These are phyloP conservation scores for Dionaea muscipula DNA, from an alignment of 179 eudicot genomes.

Conservation along the genomic window DNA sequence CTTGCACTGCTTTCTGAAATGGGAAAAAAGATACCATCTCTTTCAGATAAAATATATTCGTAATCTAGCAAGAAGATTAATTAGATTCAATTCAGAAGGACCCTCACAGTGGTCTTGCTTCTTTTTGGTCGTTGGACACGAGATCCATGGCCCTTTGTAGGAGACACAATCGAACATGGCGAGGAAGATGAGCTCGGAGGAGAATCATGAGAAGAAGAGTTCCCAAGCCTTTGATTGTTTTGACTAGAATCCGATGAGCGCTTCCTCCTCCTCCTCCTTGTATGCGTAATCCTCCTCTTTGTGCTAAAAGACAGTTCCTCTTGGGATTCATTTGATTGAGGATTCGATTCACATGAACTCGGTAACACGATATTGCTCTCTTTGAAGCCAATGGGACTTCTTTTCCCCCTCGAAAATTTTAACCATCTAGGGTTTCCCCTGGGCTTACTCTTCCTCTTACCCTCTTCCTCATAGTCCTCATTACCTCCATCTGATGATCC, in stretches of 20 bases:
- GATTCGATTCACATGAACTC: no score
- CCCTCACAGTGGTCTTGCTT: conserved; percentile 17
- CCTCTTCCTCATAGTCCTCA: no score
- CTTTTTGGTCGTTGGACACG: conserved; percentile 10
- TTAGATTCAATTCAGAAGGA: not conserved
- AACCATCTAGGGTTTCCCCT: no score
- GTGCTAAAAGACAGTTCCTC: no score
- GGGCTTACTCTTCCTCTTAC: no score
- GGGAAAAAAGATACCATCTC: not conserved
- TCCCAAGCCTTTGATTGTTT: not conserved
- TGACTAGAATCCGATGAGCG: not conserved
- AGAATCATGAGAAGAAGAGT: conserved; percentile 9
- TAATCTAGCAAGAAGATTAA: not conserved
- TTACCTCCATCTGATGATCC: no score
- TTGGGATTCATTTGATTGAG: no score
- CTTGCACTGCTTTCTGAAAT: conserved; percentile 25
- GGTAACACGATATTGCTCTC: no score
- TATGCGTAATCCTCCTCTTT: no score
- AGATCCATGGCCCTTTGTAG: conserved; percentile 16
- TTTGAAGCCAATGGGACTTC: no score
- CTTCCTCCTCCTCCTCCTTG: no score
- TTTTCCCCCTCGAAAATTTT: no score
- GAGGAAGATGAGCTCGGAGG: conserved; percentile 21
- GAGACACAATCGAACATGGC: conserved; percentile 19
- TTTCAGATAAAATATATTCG: conserved; percentile 1